phyloP scores from a whole-genome alignment of 257 asterid genomes.

The Capsicum pubescens region DNA sequence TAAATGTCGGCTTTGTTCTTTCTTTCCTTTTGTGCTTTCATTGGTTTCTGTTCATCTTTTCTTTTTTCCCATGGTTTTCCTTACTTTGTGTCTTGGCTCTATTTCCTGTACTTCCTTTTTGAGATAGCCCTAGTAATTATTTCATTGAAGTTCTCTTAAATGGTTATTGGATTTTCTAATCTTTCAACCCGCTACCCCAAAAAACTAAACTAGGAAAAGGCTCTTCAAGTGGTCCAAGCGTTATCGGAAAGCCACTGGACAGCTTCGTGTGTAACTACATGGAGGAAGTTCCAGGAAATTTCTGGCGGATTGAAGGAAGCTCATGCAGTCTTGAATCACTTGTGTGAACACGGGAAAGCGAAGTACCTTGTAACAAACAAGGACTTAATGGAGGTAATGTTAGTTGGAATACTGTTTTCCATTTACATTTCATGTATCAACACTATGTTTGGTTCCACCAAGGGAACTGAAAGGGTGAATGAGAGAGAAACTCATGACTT shows the following conservation, averaged over 20 bases:
- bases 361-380: constrained; percentile 47
- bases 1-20: neutral
- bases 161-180: neutral
- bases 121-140: neutral
- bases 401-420: neutral
- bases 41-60: constrained; percentile 1
- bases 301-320: constrained; percentile 71
- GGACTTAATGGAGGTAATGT: constrained; percentile 60
- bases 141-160: neutral
- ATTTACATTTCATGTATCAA: constrained; percentile 20
- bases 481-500: neutral
- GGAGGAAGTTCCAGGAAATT: constrained; percentile 61
- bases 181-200: neutral
- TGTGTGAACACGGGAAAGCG: constrained; percentile 62
- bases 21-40: constrained; percentile 2
- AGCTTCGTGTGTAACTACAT: constrained; percentile 64
- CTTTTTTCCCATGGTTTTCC: neutral
- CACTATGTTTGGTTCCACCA: neutral
- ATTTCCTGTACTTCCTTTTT: neutral
- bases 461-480: neutral
- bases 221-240: constrained; percentile 55
- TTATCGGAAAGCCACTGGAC: constrained; percentile 79
- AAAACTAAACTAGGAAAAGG: constrained; percentile 51
- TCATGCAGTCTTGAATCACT: constrained; percentile 63
- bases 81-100: constrained; percentile 21